phyloP scores from a whole-genome alignment of 2,329 filamentous ascomycete genomes.

The Alternaria sp. region DNA sequence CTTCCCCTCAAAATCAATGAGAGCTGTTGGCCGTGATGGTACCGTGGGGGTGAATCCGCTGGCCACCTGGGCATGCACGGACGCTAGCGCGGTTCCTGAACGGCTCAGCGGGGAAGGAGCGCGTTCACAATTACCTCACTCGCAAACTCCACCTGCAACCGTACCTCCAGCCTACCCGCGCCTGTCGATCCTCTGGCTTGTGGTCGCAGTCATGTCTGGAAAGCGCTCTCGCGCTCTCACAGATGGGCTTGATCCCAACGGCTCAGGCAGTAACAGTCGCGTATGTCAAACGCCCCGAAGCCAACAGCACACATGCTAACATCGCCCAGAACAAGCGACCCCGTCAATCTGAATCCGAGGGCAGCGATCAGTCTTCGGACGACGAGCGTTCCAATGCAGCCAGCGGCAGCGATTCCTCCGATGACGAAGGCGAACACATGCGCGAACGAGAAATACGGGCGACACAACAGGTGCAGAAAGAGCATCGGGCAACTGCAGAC shows the following conservation, averaged over 20 bases:
- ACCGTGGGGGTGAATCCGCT: neutral
- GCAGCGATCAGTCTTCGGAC: constrained; percentile 25
- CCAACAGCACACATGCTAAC: constrained; percentile 15
- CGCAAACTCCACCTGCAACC: neutral
- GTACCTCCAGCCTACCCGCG: neutral
- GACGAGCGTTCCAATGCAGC: constrained; percentile 16
- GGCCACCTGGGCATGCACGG: neutral
- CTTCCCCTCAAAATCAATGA: neutral
- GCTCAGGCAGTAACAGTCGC: constrained; percentile 19
- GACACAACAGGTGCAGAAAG: constrained; percentile 39
- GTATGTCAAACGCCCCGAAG: constrained; percentile 21
- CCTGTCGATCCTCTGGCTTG: neutral
- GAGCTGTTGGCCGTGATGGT: neutral
- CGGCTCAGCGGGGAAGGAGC: constrained; percentile 25
- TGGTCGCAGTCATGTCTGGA: constrained; percentile 29
- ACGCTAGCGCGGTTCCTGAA: constrained; percentile 16
- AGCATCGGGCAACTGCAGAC: constrained; percentile 27
- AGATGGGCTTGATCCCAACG: constrained; percentile 19
- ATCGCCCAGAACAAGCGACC: constrained; percentile 38
- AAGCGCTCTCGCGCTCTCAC: constrained; percentile 42
- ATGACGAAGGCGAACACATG: constrained; percentile 22
- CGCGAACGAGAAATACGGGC: constrained; percentile 33
- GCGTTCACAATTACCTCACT: constrained; percentile 23
- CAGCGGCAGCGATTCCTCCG: constrained; percentile 16
- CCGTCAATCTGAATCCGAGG: constrained; percentile 30